Evolutionary conservation across 352 stramenopile species (phyloP).

Genomic region (Phytophthora europaea): DNA sequence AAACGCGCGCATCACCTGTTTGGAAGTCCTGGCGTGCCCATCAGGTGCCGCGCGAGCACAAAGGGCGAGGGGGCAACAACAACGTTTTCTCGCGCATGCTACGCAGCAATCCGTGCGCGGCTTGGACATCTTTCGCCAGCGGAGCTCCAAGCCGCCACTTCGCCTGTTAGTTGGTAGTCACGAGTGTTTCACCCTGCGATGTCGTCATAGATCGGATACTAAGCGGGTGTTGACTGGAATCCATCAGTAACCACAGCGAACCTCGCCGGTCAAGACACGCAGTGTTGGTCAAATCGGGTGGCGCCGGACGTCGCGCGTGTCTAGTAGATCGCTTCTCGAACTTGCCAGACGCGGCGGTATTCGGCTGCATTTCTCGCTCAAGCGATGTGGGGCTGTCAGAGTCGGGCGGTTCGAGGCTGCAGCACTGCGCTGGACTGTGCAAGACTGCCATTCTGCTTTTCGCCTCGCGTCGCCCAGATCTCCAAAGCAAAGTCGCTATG

Average conservation of each 20-base stretch:
- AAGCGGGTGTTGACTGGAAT: background rate
- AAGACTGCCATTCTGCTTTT: slow-evolving; percentile 10
- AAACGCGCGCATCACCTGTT: slow-evolving; percentile 1
- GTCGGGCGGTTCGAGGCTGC: background rate
- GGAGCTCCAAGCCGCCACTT: background rate
- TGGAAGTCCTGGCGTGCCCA: background rate
- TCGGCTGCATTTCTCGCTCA: background rate
- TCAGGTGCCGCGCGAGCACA: slow-evolving; percentile 3
- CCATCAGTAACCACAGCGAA: background rate
- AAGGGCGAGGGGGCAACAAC: background rate
- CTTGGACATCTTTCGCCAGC: background rate
- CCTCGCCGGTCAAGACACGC: background rate
- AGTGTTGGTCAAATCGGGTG: slow-evolving; percentile 6
- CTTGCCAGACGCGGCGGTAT: background rate
- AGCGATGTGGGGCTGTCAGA: background rate
- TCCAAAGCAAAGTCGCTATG: background rate
- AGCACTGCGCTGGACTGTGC: background rate
- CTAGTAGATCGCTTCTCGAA: slow-evolving; percentile 6
- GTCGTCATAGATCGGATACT: background rate
- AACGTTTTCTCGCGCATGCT: background rate
- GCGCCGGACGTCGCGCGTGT: background rate
- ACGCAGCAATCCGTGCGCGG: background rate
- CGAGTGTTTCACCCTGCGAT: background rate
- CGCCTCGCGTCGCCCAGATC: background rate
- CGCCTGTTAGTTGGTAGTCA: background rate